Evolutionary conservation across 2,329 filamentous ascomycete species (phyloP), one percentile per base, ranked within the genome.

Genomic region (Beauveria sp.): DNA sequence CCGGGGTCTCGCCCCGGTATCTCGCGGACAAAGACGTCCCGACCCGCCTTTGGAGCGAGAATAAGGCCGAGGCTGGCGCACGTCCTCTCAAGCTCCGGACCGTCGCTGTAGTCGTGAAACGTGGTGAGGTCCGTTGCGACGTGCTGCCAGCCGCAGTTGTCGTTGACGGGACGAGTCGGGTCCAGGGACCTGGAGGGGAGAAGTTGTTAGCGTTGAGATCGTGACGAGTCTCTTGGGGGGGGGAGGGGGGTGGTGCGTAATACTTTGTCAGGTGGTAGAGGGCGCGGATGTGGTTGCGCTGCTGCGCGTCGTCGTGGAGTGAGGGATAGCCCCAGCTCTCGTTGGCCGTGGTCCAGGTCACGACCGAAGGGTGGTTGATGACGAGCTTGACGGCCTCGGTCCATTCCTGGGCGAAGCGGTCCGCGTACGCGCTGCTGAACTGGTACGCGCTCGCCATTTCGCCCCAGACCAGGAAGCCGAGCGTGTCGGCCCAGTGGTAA

Each of bases 101-200:
- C 34, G 1, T 38, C 34, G 34, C 34, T 14, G 34, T 38, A 38
- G 34, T 38, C 34, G 34, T 38, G 34, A 38, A 38, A 38, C 34
- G 34, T 38, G 34, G 34, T 38, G 34, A 38, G 34, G 12, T 38
- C 34, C 12, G 34, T 38, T 5, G 77, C 66, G 6, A 88, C 85
- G 64, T 88, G 86, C 67, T 89, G 85, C 86, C 86, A 89, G 40
- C 86, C 86, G 65, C 86, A 89, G 71, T 89, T 89, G 70, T 89
- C 86, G 67, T 89, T 89, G 67, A 89, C 78, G 18, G 85, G 85
- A 6, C 86, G 75, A 0, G 82, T 87, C 1, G 82, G 78, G 65
- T 89, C 86, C 2, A 89, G 76, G 0, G 78, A 78, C 60, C 73
- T 75, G 10, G 12, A 38, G 10, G 12, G 34, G 34, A 38, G 34